These are phyloP conservation scores for sunflower (Helianthus annuus) DNA, from an alignment of 129 eudicot species.

Conservation along the genomic window DNA sequence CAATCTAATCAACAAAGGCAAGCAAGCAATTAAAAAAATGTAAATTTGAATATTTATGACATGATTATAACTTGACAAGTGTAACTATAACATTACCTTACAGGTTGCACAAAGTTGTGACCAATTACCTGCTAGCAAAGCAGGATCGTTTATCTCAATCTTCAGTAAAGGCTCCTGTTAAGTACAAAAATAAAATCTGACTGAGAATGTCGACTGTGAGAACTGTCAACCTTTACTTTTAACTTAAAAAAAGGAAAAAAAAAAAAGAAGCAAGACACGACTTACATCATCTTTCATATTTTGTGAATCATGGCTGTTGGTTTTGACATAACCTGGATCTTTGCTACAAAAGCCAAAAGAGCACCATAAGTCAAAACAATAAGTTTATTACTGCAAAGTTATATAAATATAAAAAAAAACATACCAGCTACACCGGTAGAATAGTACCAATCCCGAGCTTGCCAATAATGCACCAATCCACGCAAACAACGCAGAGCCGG, in stretches of 20 bases:
- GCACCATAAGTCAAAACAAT: conserved; percentile 17
- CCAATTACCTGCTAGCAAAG: conserved; percentile 94
- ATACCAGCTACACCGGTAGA: conserved; percentile 93
- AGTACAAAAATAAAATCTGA: neutral
- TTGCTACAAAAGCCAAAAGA: conserved; percentile 64
- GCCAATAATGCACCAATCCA: conserved; percentile 89
- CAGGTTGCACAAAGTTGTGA: conserved; percentile 96
- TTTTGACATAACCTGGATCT: conserved; percentile 93
- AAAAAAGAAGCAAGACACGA: conserved; percentile 7
- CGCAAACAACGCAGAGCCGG: conserved; percentile 72
- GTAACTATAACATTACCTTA: conserved; percentile 55
- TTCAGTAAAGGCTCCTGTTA: conserved; percentile 85
- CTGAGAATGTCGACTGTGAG: too few species aligned
- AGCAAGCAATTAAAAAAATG: conserved; percentile 7
- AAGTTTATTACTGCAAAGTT: neutral
- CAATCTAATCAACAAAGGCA: conserved; percentile 55
- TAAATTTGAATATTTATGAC: conserved; percentile 1
- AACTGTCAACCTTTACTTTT: conserved; percentile 13
- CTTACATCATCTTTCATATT: conserved; percentile 94
- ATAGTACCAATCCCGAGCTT: conserved; percentile 64
- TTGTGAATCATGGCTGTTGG: conserved; percentile 68
- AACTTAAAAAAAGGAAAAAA: neutral
- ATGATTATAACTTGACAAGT: neutral
- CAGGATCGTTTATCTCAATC: conserved; percentile 79
- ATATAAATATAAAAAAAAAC: neutral